These are phyloP conservation scores for Violaceomyces palustris DNA, from an alignment of 1,284 basidiomycete species.

Conservation along the genomic window DNA sequence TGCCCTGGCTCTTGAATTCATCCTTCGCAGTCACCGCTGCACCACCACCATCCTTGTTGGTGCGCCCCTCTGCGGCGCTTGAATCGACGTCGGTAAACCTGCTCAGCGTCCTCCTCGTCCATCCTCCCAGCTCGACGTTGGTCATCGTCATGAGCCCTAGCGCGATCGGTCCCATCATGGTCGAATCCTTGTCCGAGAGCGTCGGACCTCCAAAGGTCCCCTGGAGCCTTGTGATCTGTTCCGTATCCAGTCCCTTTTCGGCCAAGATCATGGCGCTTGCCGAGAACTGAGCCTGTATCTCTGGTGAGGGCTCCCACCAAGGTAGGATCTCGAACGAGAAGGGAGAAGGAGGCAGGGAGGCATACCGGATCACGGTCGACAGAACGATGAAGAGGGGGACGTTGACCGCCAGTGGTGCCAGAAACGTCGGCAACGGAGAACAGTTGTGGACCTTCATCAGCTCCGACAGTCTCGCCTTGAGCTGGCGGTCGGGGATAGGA, in stretches of 20 bases:
- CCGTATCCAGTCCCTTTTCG: slow-evolving; percentile 41
- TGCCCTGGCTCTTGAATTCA: not conserved
- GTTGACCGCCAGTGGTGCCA: slow-evolving; percentile 36
- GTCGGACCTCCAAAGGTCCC: slow-evolving; percentile 42
- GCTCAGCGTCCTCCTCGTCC: slow-evolving; percentile 25
- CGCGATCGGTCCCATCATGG: slow-evolving; percentile 39
- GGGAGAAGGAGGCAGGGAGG: slow-evolving; percentile 23
- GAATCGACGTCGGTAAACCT: too few species aligned
- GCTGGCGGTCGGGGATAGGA: slow-evolving; percentile 1
- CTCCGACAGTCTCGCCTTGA: slow-evolving; percentile 28
- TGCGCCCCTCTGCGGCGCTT: slow-evolving; percentile 7
- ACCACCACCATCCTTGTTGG: slow-evolving; percentile 5
- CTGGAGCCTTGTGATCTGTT: slow-evolving; percentile 22
- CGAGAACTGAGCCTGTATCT: slow-evolving; percentile 33
- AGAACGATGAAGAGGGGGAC: slow-evolving; percentile 44
- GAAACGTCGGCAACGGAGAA: slow-evolving; percentile 32
- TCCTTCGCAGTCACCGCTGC: slow-evolving; percentile 9
- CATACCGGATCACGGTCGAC: slow-evolving; percentile 37
- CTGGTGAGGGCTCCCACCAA: slow-evolving; percentile 45
- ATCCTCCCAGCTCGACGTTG: slow-evolving; percentile 42
- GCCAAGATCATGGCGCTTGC: slow-evolving; percentile 30
- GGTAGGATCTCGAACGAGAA: slow-evolving; percentile 36
- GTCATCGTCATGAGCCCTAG: slow-evolving; percentile 43
- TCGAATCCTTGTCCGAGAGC: slow-evolving; percentile 37
- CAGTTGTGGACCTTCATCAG: slow-evolving; percentile 35